Conservation (phyloP, 2,329 filamentous ascomycete species). For the Aspergillus tanneri region DNA sequence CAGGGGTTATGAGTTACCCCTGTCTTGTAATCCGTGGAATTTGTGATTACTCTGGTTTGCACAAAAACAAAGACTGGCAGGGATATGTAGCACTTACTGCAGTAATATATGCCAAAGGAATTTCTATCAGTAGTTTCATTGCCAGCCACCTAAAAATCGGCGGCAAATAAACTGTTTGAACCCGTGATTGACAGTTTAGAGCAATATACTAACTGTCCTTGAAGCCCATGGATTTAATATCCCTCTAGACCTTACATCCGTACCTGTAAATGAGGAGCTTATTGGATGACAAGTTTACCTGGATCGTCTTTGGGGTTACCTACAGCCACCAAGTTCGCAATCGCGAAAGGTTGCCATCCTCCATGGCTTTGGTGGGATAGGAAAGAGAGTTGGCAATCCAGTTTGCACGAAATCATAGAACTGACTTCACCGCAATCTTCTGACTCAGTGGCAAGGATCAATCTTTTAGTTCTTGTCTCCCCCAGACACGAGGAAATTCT, state of each 20-base stretch:
- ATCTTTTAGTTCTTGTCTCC: conserved; percentile 20
- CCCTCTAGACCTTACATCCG: conserved; percentile 11
- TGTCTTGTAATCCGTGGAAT: conserved; percentile 5
- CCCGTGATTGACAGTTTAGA: neutral
- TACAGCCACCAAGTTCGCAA: conserved; percentile 8
- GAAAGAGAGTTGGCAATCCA: conserved; percentile 25
- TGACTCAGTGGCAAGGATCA: conserved; percentile 27
- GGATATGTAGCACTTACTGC: conserved; percentile 6
- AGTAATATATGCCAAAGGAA: neutral
- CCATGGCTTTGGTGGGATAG: conserved; percentile 26
- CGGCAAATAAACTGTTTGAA: too few species aligned
- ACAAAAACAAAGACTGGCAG: conserved; percentile 7
- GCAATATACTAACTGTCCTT: neutral
- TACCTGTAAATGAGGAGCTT: conserved; percentile 16
- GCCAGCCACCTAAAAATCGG: neutral
- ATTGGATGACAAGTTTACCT: conserved; percentile 19
- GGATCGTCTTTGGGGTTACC: conserved; percentile 15
- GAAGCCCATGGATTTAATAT: conserved; percentile 12
- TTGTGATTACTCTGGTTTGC: conserved; percentile 5
- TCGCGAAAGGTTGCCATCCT: conserved; percentile 19
- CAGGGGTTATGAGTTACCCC: conserved; percentile 4
- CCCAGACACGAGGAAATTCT: conserved; percentile 13
- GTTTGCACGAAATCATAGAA: conserved; percentile 22
- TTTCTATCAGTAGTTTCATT: too few species aligned
- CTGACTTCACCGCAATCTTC: conserved; percentile 26